Percentiles rank a stretch among this genome's conserved stretches.
phyloP scores from a whole-genome alignment of 148 eudicot species.

The Talinum fruticosum region DNA sequence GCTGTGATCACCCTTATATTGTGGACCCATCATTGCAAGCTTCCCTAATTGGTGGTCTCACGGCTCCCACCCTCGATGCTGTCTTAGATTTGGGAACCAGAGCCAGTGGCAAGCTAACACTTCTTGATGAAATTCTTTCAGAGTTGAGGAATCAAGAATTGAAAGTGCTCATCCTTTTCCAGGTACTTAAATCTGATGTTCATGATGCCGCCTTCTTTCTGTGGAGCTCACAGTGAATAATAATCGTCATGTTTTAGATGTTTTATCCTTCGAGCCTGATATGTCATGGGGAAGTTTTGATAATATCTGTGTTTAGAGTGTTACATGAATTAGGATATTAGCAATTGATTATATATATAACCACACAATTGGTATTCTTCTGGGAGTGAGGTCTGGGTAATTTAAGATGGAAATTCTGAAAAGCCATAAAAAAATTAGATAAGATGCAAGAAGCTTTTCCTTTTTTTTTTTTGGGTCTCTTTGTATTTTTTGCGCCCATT shows the following conservation, averaged over 20 bases:
- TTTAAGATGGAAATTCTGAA: not conserved
- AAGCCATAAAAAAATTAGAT: not conserved
- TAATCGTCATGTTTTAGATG: not conserved
- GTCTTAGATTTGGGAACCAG: conserved; percentile 45
- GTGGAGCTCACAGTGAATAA: not conserved
- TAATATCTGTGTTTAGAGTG: not conserved
- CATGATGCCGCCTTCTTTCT: not conserved
- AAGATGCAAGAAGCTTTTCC: not conserved
- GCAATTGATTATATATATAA: not conserved
- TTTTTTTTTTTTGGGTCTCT: too few species aligned
- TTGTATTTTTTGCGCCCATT: too few species aligned
- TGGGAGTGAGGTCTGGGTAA: not conserved
- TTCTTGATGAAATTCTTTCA: conserved; percentile 56
- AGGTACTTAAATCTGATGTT: conserved; percentile 42
- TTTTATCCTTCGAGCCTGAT: not conserved
- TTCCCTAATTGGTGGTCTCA: conserved; percentile 29
- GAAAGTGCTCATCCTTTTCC: conserved; percentile 63
- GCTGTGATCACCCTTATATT: conserved; percentile 86
- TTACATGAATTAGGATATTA: not conserved
- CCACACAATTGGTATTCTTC: not conserved
- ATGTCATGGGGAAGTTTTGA: not conserved
- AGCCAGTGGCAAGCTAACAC: conserved; percentile 69
- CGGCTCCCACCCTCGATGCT: conserved; percentile 22
- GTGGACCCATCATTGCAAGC: conserved; percentile 41
- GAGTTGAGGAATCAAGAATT: conserved; percentile 43